Base-by-base conservation (phyloP, 2,329 filamentous ascomycete species). In the Aspergillus sp. region DNA sequence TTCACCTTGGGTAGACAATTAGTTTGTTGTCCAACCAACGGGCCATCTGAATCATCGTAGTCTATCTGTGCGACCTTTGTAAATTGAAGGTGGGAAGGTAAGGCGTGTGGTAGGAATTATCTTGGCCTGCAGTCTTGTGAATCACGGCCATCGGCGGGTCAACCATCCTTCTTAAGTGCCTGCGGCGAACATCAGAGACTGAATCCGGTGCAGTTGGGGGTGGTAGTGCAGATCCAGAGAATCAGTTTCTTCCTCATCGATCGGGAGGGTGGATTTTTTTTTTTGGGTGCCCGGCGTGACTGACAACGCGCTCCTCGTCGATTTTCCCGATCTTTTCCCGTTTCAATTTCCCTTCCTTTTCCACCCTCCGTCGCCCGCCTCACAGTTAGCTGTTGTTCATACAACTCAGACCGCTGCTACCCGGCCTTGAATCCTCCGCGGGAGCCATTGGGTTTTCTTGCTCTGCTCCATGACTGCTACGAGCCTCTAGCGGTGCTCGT, bases 401-500 rank as follows among this genome's bases (percentile, higher is more conserved):
- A 56, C 52, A 47, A 43, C 38, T 39, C 57, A 59, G 55, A 54
- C 57, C 43, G 61, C 53, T 15, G 39, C 28, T 23, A 32, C n/a
- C 28, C 48, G 47, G 50, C 50, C 62, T 49, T 15, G 30, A 43
- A 55, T 49, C 49, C 19, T 19, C 45, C 28, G 45, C 17, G 54
- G 48, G 53, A 59, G 63, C 62, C 60, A 67, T 68, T 66, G 65
- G 61, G 56, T 59, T 61, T 43, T 47, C 55, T 50, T 47, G 54
- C 60, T 57, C 59, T 49, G 56, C 63, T 67, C 63, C 55, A 67
- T 67, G 67, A 67, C 65, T 54, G 61, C 65, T 52, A 52, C 64
- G 64, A 59, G 62, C 60, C 49, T 57, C 25, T 55, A 39, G 32
- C n/a, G 56, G 57, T 58, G 63, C 63, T 67, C 63, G 66, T 66